Percentiles rank a stretch among this genome's conserved stretches.
These are phyloP conservation scores for Metschnikowia gruessii DNA, from an alignment of 805 yeast species.

Conservation along the genomic window DNA sequence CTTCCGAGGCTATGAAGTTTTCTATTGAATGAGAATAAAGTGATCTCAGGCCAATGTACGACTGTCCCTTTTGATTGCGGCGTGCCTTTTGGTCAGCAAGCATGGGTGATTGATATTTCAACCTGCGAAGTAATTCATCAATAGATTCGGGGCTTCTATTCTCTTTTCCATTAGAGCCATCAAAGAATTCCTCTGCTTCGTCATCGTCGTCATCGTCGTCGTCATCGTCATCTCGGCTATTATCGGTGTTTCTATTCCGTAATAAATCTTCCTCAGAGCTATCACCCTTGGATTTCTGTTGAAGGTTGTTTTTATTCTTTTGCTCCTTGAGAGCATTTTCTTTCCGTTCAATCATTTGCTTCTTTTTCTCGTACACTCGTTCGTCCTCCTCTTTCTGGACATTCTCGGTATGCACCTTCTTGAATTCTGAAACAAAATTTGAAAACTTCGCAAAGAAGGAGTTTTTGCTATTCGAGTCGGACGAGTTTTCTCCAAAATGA, in stretches of 20 bases:
- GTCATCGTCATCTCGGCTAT: constrained; percentile 10
- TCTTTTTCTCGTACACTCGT: constrained; percentile 38
- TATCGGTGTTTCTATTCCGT: constrained; percentile 11
- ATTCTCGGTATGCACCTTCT: constrained; percentile 77
- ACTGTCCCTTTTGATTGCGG: constrained; percentile 6
- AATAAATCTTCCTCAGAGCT: not conserved
- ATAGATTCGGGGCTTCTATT: constrained; percentile 13
- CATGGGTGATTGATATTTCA: constrained; percentile 11
- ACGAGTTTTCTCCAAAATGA: constrained; percentile 86
- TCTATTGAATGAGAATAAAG: constrained; percentile 6
- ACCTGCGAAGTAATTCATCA: constrained; percentile 19
- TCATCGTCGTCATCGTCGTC: constrained; percentile 16
- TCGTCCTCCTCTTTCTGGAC: constrained; percentile 78
- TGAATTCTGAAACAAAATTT: constrained; percentile 75
- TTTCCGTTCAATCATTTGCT: constrained; percentile 29
- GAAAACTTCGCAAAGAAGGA: constrained; percentile 76
- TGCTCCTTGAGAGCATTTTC: constrained; percentile 19
- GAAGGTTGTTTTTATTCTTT: constrained; percentile 9
- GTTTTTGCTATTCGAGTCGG: constrained; percentile 62
- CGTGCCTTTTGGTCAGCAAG: constrained; percentile 3
- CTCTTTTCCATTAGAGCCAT: constrained; percentile 14
- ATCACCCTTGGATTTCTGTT: not conserved
- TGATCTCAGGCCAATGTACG: constrained; percentile 5
- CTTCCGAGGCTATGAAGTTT: constrained; percentile 5
- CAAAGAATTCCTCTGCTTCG: constrained; percentile 16